phyloP scores from a whole-genome alignment of 2,329 filamentous ascomycete genomes.

The Cytospora mali region DNA sequence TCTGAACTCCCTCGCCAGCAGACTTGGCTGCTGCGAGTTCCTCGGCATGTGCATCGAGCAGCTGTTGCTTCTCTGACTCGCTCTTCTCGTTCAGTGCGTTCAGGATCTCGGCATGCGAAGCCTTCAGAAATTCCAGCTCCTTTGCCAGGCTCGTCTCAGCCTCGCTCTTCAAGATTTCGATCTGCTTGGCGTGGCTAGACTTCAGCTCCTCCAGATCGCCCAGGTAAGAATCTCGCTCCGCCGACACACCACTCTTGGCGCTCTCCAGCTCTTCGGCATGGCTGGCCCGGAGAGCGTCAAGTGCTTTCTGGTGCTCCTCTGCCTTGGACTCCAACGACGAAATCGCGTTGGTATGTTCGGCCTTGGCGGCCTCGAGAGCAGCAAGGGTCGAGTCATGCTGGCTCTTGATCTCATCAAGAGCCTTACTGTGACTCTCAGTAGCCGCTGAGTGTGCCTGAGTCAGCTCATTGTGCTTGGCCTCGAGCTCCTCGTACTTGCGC shows the following conservation, averaged over 20 bases:
- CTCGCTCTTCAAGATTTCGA: slow-evolving; percentile 48
- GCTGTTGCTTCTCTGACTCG: slow-evolving; percentile 42
- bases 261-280: slow-evolving; percentile 62
- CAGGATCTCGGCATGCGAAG: slow-evolving; percentile 47
- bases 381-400: slow-evolving; percentile 49
- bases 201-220: slow-evolving; percentile 58
- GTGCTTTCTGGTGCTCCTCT: slow-evolving; percentile 54
- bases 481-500: slow-evolving; percentile 63
- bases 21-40: slow-evolving; percentile 35
- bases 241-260: slow-evolving; percentile 55
- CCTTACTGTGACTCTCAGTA: slow-evolving; percentile 44
- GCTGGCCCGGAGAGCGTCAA: slow-evolving; percentile 58
- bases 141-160: slow-evolving; percentile 43
- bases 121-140: slow-evolving; percentile 47
- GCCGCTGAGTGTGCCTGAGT: slow-evolving; percentile 38
- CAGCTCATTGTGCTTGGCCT: slow-evolving; percentile 58
- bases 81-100: slow-evolving; percentile 47
- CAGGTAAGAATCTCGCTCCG: slow-evolving; percentile 52
- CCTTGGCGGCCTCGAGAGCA: slow-evolving; percentile 47
- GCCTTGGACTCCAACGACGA: slow-evolving; percentile 54
- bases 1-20: slow-evolving; percentile 33
- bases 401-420: slow-evolving; percentile 46
- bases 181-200: slow-evolving; percentile 54
- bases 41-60: slow-evolving; percentile 39
- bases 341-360: slow-evolving; percentile 48